Percentiles rank a stretch among this genome's conserved stretches.
Conservation (phyloP, 2,329 filamentous ascomycete species). For the Emericellopsis cladophorae region DNA sequence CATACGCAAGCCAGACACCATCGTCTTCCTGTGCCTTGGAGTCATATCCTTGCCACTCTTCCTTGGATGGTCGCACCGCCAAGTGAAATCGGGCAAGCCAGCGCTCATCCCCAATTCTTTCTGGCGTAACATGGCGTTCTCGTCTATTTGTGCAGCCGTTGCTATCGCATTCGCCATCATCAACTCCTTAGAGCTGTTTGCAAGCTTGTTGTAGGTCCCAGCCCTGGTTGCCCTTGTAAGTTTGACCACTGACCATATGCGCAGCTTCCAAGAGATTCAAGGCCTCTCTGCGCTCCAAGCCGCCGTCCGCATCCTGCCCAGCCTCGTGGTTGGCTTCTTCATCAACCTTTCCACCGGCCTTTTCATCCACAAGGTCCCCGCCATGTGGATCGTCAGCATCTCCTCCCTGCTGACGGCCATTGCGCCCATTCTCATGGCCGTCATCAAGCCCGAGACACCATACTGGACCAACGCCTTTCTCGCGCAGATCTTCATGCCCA, state of each 20-base stretch:
- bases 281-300: conserved; percentile 28
- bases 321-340: conserved; percentile 26
- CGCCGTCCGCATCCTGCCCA: conserved; percentile 31
- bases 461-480: conserved; percentile 38
- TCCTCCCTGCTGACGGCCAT: conserved; percentile 27
- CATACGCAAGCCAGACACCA: conserved; percentile 28
- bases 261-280: conserved; percentile 38
- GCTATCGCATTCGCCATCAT: conserved; percentile 30
- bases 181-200: conserved; percentile 32
- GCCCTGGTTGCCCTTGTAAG: no score
- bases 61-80: conserved; percentile 37
- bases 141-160: conserved; percentile 37
- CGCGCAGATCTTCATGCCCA: conserved; percentile 25
- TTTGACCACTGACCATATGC: no score
- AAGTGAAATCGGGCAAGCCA: conserved; percentile 28
- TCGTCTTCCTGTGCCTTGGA: conserved; percentile 30
- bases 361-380: conserved; percentile 27
- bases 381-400: conserved; percentile 23
- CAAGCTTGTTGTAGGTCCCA: conserved; percentile 31
- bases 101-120: conserved; percentile 50
- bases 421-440: conserved; percentile 41
- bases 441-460: conserved; percentile 30
- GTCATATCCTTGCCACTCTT: conserved; percentile 32
- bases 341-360: conserved; percentile 30
- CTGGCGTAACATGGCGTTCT: conserved; percentile 45